phyloP scores from a whole-genome alignment of 352 stramenopile species.

The Thalassiosira exigua region DNA sequence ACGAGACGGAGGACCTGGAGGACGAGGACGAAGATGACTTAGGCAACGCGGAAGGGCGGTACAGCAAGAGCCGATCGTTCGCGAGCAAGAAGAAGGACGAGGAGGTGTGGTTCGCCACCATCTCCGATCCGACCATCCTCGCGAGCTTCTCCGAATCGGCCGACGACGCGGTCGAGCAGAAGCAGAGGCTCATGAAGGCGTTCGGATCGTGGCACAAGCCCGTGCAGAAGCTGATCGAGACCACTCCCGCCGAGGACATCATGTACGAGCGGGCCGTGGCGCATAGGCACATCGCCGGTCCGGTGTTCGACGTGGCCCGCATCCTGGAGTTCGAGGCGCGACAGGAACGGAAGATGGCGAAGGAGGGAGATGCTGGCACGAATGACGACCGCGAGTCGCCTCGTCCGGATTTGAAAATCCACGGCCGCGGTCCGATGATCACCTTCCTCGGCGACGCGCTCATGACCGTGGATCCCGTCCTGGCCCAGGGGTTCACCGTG shows the following conservation, averaged over 20 bases:
- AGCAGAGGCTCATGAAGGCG: slow-evolving; percentile 61
- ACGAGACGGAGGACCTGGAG: slow-evolving; percentile 22
- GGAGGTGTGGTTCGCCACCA: slow-evolving; percentile 83
- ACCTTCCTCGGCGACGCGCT: slow-evolving; percentile 78
- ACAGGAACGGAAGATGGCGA: slow-evolving; percentile 2
- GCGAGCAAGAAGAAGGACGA: slow-evolving; percentile 29
- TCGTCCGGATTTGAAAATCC: background rate
- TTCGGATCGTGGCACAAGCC: slow-evolving; percentile 82
- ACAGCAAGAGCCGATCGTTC: slow-evolving; percentile 28
- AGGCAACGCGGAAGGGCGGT: slow-evolving; percentile 35
- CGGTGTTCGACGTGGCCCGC: slow-evolving; percentile 66
- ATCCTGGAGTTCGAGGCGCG: slow-evolving; percentile 56
- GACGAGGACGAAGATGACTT: slow-evolving; percentile 18
- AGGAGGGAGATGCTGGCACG: background rate
- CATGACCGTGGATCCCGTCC: slow-evolving; percentile 84
- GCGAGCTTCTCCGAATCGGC: slow-evolving; percentile 8
- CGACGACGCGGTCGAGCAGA: slow-evolving; percentile 51
- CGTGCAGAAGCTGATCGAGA: slow-evolving; percentile 70
- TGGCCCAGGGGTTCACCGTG: slow-evolving; percentile 83
- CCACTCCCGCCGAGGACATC: slow-evolving; percentile 77
- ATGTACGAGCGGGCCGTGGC: slow-evolving; percentile 76
- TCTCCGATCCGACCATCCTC: slow-evolving; percentile 56
- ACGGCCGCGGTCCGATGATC: slow-evolving; percentile 66
- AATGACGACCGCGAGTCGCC: background rate
- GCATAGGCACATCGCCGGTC: slow-evolving; percentile 67